Percentiles rank a stretch among this genome's conserved stretches.
Evolutionary conservation across 163 green algal genomes (phyloP).

Genomic region (Scenedesmus sp.): DNA sequence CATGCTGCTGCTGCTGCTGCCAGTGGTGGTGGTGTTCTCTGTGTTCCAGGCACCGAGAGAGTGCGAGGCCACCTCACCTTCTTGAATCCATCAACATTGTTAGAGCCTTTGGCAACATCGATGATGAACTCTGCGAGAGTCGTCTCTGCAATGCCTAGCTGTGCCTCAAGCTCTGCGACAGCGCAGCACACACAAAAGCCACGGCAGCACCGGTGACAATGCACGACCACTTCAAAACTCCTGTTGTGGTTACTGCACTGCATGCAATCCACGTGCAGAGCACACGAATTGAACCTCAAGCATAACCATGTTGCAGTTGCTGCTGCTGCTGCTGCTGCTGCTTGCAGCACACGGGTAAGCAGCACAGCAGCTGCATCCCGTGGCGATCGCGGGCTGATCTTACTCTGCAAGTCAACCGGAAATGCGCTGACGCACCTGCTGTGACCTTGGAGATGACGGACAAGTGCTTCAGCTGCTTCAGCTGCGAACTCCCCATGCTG

Average conservation of each 20-base stretch:
- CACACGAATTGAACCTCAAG: background rate
- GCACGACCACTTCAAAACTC: background rate
- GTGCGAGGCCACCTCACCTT: background rate
- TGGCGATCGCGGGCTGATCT: background rate
- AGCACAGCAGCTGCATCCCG: background rate
- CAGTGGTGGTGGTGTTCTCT: background rate
- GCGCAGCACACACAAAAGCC: background rate
- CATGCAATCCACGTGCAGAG: background rate
- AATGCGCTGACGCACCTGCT: constrained; percentile 70
- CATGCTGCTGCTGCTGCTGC: background rate
- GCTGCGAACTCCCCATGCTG: constrained; percentile 15
- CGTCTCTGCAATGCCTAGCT: constrained; percentile 45
- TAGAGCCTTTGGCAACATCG: constrained; percentile 39
- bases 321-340: constrained; percentile 27
- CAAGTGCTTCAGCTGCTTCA: constrained; percentile 85
- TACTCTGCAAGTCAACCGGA: background rate
- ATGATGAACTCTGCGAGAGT: constrained; percentile 56
- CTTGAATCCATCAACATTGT: constrained; percentile 54
- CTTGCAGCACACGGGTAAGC: background rate
- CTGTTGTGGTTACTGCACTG: background rate
- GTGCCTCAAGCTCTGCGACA: constrained; percentile 48
- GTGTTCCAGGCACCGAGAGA: background rate
- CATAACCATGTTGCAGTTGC: background rate
- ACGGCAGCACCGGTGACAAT: background rate
- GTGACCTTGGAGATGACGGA: constrained; percentile 96